Percentiles rank a stretch among this genome's conserved stretches.
These are phyloP conservation scores for Vigna radiata DNA, from an alignment of 306 rosid genomes.

Conservation along the genomic window DNA sequence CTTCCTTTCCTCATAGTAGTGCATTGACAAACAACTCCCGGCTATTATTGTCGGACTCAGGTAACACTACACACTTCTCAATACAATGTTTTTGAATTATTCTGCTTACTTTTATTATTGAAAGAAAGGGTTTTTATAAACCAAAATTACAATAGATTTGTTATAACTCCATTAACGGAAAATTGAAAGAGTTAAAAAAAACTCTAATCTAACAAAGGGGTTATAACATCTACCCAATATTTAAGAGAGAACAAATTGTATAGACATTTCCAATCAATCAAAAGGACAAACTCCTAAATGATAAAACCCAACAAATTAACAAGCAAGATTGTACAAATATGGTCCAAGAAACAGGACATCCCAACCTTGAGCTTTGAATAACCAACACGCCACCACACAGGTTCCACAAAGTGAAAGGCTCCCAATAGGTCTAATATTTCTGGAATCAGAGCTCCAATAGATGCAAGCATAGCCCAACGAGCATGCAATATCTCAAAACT, in stretches of 20 bases:
- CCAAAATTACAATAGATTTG: too few relatives aligned
- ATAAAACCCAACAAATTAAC: constrained; percentile 20
- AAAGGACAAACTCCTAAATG: constrained; percentile 35
- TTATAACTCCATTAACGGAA: too few relatives aligned
- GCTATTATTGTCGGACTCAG: too few relatives aligned
- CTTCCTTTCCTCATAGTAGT: too few relatives aligned
- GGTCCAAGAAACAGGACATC: constrained; percentile 11
- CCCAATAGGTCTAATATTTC: constrained; percentile 78
- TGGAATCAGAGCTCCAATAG: constrained; percentile 84
- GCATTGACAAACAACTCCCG: too few relatives aligned
- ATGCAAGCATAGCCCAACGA: constrained; percentile 99
- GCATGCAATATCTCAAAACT: constrained; percentile 97
- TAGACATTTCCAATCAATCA: constrained; percentile 32
- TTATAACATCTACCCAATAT: too few relatives aligned
- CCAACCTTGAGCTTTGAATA: constrained; percentile 90
- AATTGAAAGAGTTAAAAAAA: too few relatives aligned
- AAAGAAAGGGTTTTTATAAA: too few relatives aligned
- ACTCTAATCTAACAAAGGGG: too few relatives aligned
- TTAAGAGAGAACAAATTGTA: neutral
- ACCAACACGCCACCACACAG: constrained; percentile 99
- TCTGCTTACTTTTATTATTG: too few relatives aligned
- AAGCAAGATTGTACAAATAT: constrained; percentile 18
- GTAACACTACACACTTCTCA: too few relatives aligned
- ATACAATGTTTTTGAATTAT: too few relatives aligned
- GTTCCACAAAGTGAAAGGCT: constrained; percentile 88